Base-by-base conservation (phyloP, 345 rosid genomes). In the Pistacia integerrima region DNA sequence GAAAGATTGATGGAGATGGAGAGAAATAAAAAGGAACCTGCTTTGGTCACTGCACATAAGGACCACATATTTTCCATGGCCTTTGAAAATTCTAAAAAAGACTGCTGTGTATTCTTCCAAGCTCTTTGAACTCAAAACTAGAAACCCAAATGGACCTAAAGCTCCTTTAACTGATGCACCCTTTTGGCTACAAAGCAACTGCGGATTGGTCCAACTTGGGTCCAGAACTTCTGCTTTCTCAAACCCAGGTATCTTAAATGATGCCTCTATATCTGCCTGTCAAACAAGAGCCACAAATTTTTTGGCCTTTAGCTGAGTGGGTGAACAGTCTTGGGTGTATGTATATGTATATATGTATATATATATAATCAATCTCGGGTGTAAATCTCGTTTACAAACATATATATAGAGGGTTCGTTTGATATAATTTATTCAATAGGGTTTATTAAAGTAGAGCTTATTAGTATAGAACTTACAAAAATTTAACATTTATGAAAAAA, bases 21-120 rank as follows among this genome's bases (percentile, higher is more conserved):
- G 16, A 60, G 2, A 63, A 18, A 28, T 20, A 49, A 0, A 13
- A 3, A 54, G 18, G 22, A 35, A 82, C 91, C 90, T 88, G 84
- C 88, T 85, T 77, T 88, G 95, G 80, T 92, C 94, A 36, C 93
- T 87, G 73, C 97, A 93, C 83, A 90, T 82, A 20, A 92, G 82
- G 63, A 90, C 93, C 5, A 77, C 80, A 38, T 87, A 81, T 68
- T 82, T 81, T 71, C 63, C 44, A 11, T 52, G 54, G n/a, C 72
- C 73, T 82, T 84, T 88, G 81, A 91, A 93, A 18, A 93, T 81
- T 58, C 89, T 82, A 11, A 91, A 77, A 84, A 87, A 88, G 0
- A 93, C 89, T 0, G 91, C 89, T 5, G 93, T 91, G 58, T 77
- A 82, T 77, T 93, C 98, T 72, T 82, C 61, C 22, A 87, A 78